Evolutionary conservation across 345 rosid species (phyloP), one percentile per base, ranked within the genome.

Genomic region (Noccaea bulbosa): DNA sequence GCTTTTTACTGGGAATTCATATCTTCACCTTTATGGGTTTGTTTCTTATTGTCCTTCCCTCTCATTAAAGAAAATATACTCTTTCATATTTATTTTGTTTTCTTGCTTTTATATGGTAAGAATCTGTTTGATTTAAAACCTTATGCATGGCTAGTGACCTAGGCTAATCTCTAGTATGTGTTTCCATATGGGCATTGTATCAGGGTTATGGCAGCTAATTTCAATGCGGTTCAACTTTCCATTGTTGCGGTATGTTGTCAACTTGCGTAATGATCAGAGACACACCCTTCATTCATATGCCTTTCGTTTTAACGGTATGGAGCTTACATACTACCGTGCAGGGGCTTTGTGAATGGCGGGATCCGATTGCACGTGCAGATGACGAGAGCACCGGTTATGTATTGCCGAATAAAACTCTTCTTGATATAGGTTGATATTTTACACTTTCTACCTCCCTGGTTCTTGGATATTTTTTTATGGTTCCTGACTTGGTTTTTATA

Each of bases 341-440:
- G 98, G 96, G 90, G 16, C 94, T 93, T 47, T 86, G 51, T 72
- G 82, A 85, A 76, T 93, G 97, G 97, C 87, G 96, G 67, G 97
- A 93, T 81, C 77, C 4, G 55, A 66, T 89, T 81, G 97, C 95
- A 54, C 94, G 97, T 45, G 72, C 77, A 52, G 89, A 89, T 66
- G 98, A 93, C 70, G 98, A 93, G 78, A 89, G 98, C 81, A 91
- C 97, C 5, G 96, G 98, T 37, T 93, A 79, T 76, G 78, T 93
- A 60, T 76, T 93, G 74, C 94, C 98, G 17, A 93, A 93, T 77
- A 93, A 81, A 81, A 82, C 79, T 65, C 93, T 93, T 70, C 80
- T 93, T 79, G 93, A 87, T 69, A 82, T 93, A 40, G 98, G 98
- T 91, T 82, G 45, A 73, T 37, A 60, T 5, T 40, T 45, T 54